These are phyloP conservation scores for Pythium aphanidermatum DNA, from an alignment of 352 stramenopile genomes.

Conservation along the genomic window DNA sequence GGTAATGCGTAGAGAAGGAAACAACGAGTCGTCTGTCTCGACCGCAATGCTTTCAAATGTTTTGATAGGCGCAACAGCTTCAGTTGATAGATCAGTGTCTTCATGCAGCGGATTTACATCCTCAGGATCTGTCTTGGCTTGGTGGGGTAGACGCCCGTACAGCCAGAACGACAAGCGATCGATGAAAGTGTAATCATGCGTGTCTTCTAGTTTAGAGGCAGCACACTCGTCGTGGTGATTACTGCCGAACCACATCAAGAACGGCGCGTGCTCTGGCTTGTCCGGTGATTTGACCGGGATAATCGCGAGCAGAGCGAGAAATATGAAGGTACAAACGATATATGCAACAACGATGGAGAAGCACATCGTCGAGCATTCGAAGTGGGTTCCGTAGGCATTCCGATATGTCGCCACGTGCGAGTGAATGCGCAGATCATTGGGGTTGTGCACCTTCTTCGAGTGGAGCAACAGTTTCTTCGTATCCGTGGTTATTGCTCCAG, in stretches of 20 bases:
- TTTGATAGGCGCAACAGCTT: slow-evolving; percentile 11
- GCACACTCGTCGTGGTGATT: neutral
- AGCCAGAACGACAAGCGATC: slow-evolving; percentile 18
- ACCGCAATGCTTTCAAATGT: slow-evolving; percentile 48
- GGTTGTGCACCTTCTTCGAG: slow-evolving; percentile 19
- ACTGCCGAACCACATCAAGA: slow-evolving; percentile 28
- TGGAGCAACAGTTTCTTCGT: neutral
- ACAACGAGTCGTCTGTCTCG: slow-evolving; percentile 25
- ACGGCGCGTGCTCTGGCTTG: slow-evolving; percentile 18
- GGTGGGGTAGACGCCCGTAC: neutral
- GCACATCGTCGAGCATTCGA: slow-evolving; percentile 41
- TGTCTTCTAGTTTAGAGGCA: slow-evolving; percentile 2
- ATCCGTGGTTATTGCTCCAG: neutral
- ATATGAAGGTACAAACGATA: slow-evolving; percentile 19
- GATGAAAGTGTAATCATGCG: slow-evolving; percentile 1
- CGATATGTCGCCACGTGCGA: slow-evolving; percentile 35
- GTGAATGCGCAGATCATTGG: slow-evolving; percentile 6
- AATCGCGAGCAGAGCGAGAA: slow-evolving; percentile 35
- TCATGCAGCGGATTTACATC: slow-evolving; percentile 9
- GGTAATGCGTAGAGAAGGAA: slow-evolving; percentile 13
- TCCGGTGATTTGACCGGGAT: slow-evolving; percentile 29
- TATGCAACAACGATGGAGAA: slow-evolving; percentile 32
- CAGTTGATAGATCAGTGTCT: slow-evolving; percentile 13
- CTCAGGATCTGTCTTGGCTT: neutral
- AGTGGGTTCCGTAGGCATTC: slow-evolving; percentile 54